Conservation (phyloP, 129 eudicot genomes). For the Ambrosia trifida region DNA sequence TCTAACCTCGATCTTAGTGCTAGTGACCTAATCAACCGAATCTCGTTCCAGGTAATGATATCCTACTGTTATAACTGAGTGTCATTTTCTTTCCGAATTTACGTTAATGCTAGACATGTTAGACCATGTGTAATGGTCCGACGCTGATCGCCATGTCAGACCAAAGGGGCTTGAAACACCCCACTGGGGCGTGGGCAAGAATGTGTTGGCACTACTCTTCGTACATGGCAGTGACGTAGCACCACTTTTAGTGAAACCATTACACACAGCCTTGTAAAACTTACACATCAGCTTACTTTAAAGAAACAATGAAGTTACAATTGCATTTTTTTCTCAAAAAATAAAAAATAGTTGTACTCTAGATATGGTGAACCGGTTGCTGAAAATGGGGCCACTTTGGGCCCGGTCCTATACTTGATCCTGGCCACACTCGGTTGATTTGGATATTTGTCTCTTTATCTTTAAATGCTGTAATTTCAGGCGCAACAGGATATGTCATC, state of each 20-base stretch:
- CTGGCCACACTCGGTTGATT: neutral
- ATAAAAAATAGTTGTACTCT: neutral
- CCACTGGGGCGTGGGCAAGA: too few relatives aligned
- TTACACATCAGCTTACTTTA: too few relatives aligned
- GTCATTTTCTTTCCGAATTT: neutral
- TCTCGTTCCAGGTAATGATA: constrained; percentile 73
- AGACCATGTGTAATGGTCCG: too few relatives aligned
- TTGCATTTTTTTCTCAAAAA: neutral
- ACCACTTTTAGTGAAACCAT: too few relatives aligned
- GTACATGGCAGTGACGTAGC: too few relatives aligned
- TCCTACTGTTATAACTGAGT: neutral
- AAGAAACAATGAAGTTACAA: neutral
- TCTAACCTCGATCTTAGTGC: constrained; percentile 54
- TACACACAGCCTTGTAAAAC: too few relatives aligned
- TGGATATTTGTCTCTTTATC: neutral
- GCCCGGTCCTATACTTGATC: neutral
- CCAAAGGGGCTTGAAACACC: too few relatives aligned
- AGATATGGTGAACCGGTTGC: neutral
- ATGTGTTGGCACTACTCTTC: too few relatives aligned
- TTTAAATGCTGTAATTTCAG: constrained; percentile 31
- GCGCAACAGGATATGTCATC: constrained; percentile 86
- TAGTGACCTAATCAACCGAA: constrained; percentile 70
- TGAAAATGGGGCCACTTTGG: neutral
- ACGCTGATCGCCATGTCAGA: too few relatives aligned
- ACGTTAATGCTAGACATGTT: neutral